phyloP scores from a whole-genome alignment of 441 rosid genomes.

The Dalechampia spathulata region DNA sequence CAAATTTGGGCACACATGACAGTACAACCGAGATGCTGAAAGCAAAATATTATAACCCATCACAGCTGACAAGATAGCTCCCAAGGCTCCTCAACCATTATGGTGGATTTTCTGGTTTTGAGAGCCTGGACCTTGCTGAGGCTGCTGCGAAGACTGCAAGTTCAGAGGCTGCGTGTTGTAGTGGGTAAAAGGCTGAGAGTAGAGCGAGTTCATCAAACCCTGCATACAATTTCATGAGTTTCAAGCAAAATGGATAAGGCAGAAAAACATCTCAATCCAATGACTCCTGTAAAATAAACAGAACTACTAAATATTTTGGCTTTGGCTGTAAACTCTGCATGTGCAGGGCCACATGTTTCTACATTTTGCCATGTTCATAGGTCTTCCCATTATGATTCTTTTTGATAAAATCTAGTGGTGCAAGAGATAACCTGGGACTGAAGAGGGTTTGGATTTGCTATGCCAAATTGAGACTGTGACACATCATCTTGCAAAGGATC shows the following conservation, averaged over 20 bases:
- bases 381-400: slow-evolving; percentile 1
- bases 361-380: neutral
- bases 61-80: slow-evolving; percentile 24
- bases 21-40: slow-evolving; percentile 83
- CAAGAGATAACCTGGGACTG: slow-evolving; percentile 78
- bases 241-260: neutral
- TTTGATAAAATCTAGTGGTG: neutral
- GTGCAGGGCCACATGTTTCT: neutral
- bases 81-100: slow-evolving; percentile 57
- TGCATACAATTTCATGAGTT: slow-evolving; percentile 23
- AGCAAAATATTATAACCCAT: slow-evolving; percentile 68
- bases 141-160: slow-evolving; percentile 58
- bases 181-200: slow-evolving; percentile 85
- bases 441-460: slow-evolving; percentile 60
- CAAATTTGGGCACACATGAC: slow-evolving; percentile 46
- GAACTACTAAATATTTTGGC: neutral
- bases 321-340: neutral
- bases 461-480: slow-evolving; percentile 73
- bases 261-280: neutral
- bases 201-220: slow-evolving; percentile 90
- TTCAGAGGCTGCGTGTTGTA: slow-evolving; percentile 74
- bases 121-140: slow-evolving; percentile 76
- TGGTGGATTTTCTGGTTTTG: slow-evolving; percentile 81
- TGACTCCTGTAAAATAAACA: neutral
- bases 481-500: slow-evolving; percentile 86